Conservation (phyloP, 1,284 basidiomycete species). For the Cryptococcus amylolentus region DNA sequence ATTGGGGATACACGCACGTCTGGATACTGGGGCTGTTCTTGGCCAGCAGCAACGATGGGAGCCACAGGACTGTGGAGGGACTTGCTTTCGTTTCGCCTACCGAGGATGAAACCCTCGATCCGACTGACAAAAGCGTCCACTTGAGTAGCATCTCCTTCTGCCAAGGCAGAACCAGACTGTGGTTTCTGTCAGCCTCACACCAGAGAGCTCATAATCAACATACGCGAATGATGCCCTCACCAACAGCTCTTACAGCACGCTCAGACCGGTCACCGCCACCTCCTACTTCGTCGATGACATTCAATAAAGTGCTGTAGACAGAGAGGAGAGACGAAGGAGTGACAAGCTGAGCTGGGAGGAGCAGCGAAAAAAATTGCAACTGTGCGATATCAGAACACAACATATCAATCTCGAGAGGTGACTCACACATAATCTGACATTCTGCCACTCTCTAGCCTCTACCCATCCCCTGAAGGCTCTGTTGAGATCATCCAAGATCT, state of each 20-base stretch:
- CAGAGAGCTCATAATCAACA: conserved; percentile 28
- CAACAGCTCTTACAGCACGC: conserved; percentile 77
- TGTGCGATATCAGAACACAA: conserved; percentile 37
- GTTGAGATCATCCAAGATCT: conserved; percentile 81
- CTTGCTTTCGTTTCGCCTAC: conserved; percentile 27
- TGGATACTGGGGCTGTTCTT: conserved; percentile 30
- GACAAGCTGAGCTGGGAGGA: conserved; percentile 71
- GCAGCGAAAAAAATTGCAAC: conserved; percentile 86
- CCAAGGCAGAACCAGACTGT: conserved; percentile 38
- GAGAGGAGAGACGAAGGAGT: conserved; percentile 69
- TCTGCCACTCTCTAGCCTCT: conserved; percentile 82
- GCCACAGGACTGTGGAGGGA: conserved; percentile 32
- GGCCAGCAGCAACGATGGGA: conserved; percentile 29
- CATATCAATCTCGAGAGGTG: not conserved
- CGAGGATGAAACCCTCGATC: conserved; percentile 40
- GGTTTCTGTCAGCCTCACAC: conserved; percentile 46
- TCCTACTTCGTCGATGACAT: conserved; percentile 84
- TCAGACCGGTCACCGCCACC: conserved; percentile 82
- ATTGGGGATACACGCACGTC: conserved; percentile 20
- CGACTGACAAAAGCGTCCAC: conserved; percentile 31
- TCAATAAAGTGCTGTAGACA: conserved; percentile 73
- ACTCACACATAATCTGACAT: conserved; percentile 77
- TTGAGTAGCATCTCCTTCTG: conserved; percentile 30
- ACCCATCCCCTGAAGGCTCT: conserved; percentile 79
- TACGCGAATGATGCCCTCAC: conserved; percentile 79